These are phyloP conservation scores for Ascocoryne sarcoides DNA, from an alignment of 2,329 filamentous ascomycete genomes.

Conservation along the genomic window DNA sequence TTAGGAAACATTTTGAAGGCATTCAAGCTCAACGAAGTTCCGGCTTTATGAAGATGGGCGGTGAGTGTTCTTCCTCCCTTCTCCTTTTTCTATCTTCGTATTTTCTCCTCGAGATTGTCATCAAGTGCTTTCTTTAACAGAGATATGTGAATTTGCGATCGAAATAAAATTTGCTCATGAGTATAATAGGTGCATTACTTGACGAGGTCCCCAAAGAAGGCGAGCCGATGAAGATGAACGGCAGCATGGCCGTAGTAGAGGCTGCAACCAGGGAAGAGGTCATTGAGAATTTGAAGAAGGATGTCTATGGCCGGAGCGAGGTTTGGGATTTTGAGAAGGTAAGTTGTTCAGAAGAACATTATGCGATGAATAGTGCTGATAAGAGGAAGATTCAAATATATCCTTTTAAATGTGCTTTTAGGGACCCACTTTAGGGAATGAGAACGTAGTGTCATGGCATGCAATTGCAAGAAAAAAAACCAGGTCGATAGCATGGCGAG, in stretches of 20 bases:
- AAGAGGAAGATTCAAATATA: conserved; percentile 37
- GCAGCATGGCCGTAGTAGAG: conserved; percentile 38
- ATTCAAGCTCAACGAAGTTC: conserved; percentile 35
- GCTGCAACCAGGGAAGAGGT: conserved; percentile 65
- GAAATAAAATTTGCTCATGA: not conserved
- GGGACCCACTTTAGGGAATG: conserved; percentile 15
- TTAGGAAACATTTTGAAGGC: conserved; percentile 30
- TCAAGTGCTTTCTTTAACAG: not conserved
- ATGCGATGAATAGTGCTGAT: conserved; percentile 6
- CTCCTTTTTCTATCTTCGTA: not conserved
- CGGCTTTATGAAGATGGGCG: conserved; percentile 54
- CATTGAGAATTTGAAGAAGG: conserved; percentile 54
- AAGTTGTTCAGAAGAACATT: conserved; percentile 5
- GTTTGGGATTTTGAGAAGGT: conserved; percentile 77
- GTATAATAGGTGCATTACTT: conserved; percentile 51
- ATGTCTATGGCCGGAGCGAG: conserved; percentile 61
- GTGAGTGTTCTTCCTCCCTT: conserved; percentile 13
- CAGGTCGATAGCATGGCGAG: no score
- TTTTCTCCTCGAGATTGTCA: not conserved
- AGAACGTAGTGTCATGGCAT: not conserved
- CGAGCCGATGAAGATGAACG: conserved; percentile 46
- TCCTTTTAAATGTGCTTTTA: conserved; percentile 38
- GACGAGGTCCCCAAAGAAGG: conserved; percentile 56
- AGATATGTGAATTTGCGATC: no score
- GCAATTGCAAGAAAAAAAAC: not conserved